Evolutionary conservation across 352 stramenopile species (phyloP), one percentile per base, ranked within the genome.

Genomic region (Phytophthora pisi): DNA sequence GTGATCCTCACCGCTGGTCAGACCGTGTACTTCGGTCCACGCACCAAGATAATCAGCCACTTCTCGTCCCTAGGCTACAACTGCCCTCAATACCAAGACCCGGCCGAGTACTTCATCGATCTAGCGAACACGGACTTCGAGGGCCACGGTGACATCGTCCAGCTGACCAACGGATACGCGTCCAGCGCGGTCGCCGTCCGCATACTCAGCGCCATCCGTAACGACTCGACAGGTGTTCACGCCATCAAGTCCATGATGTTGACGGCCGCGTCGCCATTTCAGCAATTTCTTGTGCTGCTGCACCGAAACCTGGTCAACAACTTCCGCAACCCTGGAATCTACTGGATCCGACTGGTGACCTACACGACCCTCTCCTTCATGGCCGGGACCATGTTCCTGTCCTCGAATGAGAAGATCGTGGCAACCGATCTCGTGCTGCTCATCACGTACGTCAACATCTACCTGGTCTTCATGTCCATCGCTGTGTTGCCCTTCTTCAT

Each of bases 391-490:
- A 90, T 93, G 80, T 92, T 87, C 67, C 50, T 89, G 10, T 72
- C 53, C n/a, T 67, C 82, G 8, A 71, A 71, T 18, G 43, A 50
- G 10, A 56, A 52, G 15, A 51, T 71, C 13, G 70, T 77, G 56
- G 47, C 65, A 20, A 36, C 58, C 0, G 67, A 79, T 47, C 72
- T 82, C 18, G 77, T 85, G n/a, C 70, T 84, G 23, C 61, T 97
- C 38, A 61, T 97, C 6, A 96, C 95, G 53, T 97, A 93, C 71
- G 80, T 93, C 18, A 84, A 93, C 40, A 88, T 89, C 16, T 97
- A 97, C 60, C 79, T 97, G 20, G 85, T 94, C 45, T 97, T 95
- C 66, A 95, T 97, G 77, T 92, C 76, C 10, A 82, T 97, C 34
- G 89, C 90, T 0, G 83, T 83, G 3, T 52, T 98, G 28, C 90